Conservation (phyloP, 495 filamentous ascomycete species). For the Penicillium bovifimosum region DNA sequence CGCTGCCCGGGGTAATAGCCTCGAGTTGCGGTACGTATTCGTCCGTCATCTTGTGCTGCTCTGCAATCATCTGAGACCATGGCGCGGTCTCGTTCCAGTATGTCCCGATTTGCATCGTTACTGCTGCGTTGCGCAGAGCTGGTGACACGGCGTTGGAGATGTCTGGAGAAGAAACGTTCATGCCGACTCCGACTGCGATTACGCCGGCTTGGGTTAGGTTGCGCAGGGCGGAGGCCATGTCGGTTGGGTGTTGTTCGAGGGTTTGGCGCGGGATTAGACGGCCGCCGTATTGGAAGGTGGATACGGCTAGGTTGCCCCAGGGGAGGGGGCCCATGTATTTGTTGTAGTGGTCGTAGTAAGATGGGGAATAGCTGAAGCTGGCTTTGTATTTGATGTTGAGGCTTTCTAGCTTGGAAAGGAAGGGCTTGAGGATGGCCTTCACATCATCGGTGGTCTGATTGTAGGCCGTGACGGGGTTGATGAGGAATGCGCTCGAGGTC, state of each 20-base stretch:
- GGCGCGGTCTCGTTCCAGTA: conserved; percentile 42
- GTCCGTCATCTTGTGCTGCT: conserved; percentile 38
- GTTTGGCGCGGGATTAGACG: conserved; percentile 51
- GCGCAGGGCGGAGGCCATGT: conserved; percentile 32
- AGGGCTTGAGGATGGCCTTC: conserved; percentile 27
- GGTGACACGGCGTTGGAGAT: conserved; percentile 51
- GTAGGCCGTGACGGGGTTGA: conserved; percentile 38
- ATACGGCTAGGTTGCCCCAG: conserved; percentile 38
- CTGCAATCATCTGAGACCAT: conserved; percentile 34
- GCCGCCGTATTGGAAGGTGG: conserved; percentile 50
- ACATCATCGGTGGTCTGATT: conserved; percentile 27
- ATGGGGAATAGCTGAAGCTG: conserved; percentile 28
- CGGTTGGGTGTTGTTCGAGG: conserved; percentile 41
- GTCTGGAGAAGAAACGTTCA: conserved; percentile 36
- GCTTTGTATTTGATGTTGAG: conserved; percentile 26
- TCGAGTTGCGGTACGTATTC: conserved; percentile 41
- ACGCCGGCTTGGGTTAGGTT: conserved; percentile 37
- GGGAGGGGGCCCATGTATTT: conserved; percentile 35
- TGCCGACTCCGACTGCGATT: conserved; percentile 40
- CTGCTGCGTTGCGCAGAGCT: conserved; percentile 49
- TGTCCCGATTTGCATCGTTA: conserved; percentile 39
- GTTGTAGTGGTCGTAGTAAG: conserved; percentile 48
- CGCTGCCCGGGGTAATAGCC: conserved; percentile 34
- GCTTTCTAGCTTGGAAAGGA: conserved; percentile 22
- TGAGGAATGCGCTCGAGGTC: conserved; percentile 39